These are phyloP conservation scores for Cyphellophora europaea DNA, from an alignment of 2,329 filamentous ascomycete genomes.

Conservation along the genomic window DNA sequence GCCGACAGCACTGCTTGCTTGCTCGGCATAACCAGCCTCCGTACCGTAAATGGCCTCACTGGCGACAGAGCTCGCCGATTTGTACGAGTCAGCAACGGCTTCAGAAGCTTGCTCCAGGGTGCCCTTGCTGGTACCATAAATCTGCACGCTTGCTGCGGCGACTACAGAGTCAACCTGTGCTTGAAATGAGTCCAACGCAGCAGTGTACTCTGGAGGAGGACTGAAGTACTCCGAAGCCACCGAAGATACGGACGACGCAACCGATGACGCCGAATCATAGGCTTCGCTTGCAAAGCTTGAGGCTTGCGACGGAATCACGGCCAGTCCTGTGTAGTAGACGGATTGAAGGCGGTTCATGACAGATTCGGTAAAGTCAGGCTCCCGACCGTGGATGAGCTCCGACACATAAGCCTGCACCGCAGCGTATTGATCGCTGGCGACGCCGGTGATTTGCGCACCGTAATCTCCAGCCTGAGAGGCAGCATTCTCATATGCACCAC, in stretches of 20 bases:
- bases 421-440: conserved; percentile 55
- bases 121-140: conserved; percentile 45
- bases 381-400: conserved; percentile 67
- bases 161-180: conserved; percentile 50
- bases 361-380: conserved; percentile 73
- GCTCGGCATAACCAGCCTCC: conserved; percentile 41
- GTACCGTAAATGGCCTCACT: conserved; percentile 49
- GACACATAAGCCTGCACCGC: conserved; percentile 64
- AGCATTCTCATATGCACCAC: conserved; percentile 7
- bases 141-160: conserved; percentile 48
- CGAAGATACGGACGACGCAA: conserved; percentile 26
- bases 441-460: conserved; percentile 53
- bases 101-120: conserved; percentile 45
- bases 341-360: conserved; percentile 63
- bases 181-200: conserved; percentile 47
- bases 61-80: conserved; percentile 32
- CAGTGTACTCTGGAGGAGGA: conserved; percentile 48
- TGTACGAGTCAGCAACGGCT: conserved; percentile 44
- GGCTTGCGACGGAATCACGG: conserved; percentile 31
- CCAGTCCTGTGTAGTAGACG: conserved; percentile 57
- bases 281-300: conserved; percentile 44
- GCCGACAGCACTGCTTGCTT: conserved; percentile 43
- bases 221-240: conserved; percentile 31
- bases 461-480: conserved; percentile 27
- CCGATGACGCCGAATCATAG: conserved; percentile 28